A percentile compares a stretch with the other conserved stretches of the same genome.
Conservation (phyloP, 2,329 filamentous ascomycete genomes). For the Meredithiella fracta region DNA sequence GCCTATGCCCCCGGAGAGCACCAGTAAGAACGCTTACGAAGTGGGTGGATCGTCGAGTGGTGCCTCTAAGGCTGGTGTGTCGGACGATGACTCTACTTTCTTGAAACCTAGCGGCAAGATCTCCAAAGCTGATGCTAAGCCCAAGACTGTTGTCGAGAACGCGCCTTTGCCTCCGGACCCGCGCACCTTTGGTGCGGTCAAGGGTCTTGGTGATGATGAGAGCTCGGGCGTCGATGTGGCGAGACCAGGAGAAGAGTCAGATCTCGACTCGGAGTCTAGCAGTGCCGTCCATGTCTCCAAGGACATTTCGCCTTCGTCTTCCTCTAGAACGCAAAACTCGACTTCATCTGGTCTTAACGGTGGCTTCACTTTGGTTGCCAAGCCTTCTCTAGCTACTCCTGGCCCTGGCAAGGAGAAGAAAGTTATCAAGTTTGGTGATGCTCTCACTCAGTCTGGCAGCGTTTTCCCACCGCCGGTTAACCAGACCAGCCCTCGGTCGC, state of each 20-base stretch:
- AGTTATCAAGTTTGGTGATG: slow-evolving; percentile 6
- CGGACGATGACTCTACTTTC: slow-evolving; percentile 12
- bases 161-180: slow-evolving; percentile 30
- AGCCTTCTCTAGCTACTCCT: not conserved
- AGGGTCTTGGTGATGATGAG: slow-evolving; percentile 18
- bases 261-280: slow-evolving; percentile 34
- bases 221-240: slow-evolving; percentile 26
- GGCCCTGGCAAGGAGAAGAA: slow-evolving; percentile 5
- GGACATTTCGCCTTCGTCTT: slow-evolving; percentile 32
- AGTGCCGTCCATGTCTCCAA: slow-evolving; percentile 50
- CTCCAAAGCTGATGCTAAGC: slow-evolving; percentile 14
- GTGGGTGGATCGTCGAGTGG: slow-evolving; percentile 33
- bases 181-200: slow-evolving; percentile 19
- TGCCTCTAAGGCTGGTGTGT: slow-evolving; percentile 11
- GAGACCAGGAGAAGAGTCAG: slow-evolving; percentile 28
- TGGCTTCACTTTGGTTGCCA: slow-evolving; percentile 29
- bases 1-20: slow-evolving; percentile 39
- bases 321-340: slow-evolving; percentile 38
- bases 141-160: slow-evolving; percentile 17
- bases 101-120: slow-evolving; percentile 3
- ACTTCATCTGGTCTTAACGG: slow-evolving; percentile 33
- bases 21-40: slow-evolving; percentile 34
- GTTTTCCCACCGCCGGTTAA: slow-evolving; percentile 30
- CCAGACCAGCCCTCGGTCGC: slow-evolving; percentile 48
- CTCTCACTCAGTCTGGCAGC: not conserved